Conservation (phyloP, 345 rosid genomes). For the Raphanus sativus region DNA sequence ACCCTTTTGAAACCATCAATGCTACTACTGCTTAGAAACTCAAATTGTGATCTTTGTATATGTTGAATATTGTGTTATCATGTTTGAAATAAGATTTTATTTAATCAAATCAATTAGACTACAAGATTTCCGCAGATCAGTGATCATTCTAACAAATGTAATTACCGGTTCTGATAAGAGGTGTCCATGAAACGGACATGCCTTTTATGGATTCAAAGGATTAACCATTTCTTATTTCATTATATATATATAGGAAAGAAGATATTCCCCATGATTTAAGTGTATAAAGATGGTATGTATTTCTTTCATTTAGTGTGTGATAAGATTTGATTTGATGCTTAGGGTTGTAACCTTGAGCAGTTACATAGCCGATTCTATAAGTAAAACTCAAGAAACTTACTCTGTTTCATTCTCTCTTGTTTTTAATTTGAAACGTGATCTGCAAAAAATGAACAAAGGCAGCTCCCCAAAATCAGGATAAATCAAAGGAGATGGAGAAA, state of each 20-base stretch:
- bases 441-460: conserved; percentile 20
- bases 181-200: neutral
- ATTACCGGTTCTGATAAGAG: neutral
- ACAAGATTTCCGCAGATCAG: neutral
- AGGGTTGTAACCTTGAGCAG: conserved; percentile 17
- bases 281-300: no score
- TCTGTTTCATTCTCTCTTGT: conserved; percentile 3
- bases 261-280: neutral
- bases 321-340: conserved; percentile 18
- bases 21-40: conserved; percentile 31
- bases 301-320: neutral
- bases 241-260: conserved; percentile 8
- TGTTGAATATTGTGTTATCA: conserved; percentile 12
- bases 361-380: conserved; percentile 6
- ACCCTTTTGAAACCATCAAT: conserved; percentile 62
- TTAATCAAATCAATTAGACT: neutral
- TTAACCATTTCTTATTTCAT: neutral
- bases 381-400: no score
- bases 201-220: conserved; percentile 19
- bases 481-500: conserved; percentile 14
- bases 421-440: neutral
- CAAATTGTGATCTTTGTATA: conserved; percentile 1
- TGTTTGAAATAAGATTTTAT: neutral
- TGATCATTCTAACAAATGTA: neutral
- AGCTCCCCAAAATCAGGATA: conserved; percentile 18